phyloP scores from a whole-genome alignment of 23 red algal genomes.

The Agarophyton chilense region DNA sequence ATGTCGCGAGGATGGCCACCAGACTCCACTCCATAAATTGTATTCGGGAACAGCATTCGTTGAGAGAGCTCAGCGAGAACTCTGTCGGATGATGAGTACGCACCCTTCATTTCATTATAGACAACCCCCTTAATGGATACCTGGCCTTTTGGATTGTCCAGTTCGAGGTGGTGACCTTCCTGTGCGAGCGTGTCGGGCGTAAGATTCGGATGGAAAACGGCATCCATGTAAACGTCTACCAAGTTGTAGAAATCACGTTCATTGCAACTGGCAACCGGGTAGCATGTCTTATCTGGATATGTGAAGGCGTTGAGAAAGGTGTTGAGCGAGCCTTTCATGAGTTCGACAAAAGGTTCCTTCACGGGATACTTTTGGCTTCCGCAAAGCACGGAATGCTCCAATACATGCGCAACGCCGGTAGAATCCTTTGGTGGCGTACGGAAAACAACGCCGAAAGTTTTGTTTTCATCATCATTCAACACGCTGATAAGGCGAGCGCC shows the following conservation, averaged over 20 bases:
- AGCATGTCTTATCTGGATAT: slow-evolving; percentile 93
- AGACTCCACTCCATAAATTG: slow-evolving; percentile 91
- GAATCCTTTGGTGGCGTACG: slow-evolving; percentile 89
- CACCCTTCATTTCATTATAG: slow-evolving; percentile 99
- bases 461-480: slow-evolving; percentile 93
- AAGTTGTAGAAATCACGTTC: slow-evolving; percentile 98
- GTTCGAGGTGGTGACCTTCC: slow-evolving; percentile 91
- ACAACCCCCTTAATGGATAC: slow-evolving; percentile 93
- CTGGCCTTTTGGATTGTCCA: slow-evolving; percentile 47
- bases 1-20: slow-evolving; percentile 95
- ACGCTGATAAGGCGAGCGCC: slow-evolving; percentile 89
- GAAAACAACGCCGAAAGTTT: slow-evolving; percentile 94
- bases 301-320: slow-evolving; percentile 98
- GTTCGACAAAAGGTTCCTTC: slow-evolving; percentile 99
- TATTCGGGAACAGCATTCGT: slow-evolving; percentile 92
- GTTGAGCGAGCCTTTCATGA: slow-evolving; percentile 92
- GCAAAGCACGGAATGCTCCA: slow-evolving; percentile 97
- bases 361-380: slow-evolving; percentile 97
- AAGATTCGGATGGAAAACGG: slow-evolving; percentile 92
- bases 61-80: slow-evolving; percentile 76
- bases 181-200: slow-evolving; percentile 96
- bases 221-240: slow-evolving; percentile 97
- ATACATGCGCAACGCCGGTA: slow-evolving; percentile 77
- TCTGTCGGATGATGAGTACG: slow-evolving; percentile 79
- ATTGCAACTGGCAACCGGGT: slow-evolving; percentile 95